Conservation (phyloP, 129 eudicot species). For the Escallonia rubra region DNA sequence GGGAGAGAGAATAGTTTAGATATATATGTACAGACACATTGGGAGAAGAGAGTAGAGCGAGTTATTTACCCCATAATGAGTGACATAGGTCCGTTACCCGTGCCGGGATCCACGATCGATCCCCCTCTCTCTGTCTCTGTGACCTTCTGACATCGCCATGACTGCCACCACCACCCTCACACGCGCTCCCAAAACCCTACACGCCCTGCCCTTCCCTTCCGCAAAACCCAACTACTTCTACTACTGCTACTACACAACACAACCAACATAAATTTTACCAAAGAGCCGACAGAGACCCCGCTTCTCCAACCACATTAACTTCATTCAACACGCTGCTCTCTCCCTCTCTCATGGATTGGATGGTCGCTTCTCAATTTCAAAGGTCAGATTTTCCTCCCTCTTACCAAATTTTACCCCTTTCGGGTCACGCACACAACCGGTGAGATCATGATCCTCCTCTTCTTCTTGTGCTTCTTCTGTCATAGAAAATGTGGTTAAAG, state of each 20-base stretch:
- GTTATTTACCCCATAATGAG: no score
- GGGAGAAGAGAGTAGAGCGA: no score
- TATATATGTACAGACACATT: no score
- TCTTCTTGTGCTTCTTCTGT: background rate
- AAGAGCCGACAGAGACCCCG: background rate
- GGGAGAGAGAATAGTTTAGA: background rate
- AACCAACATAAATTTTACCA: constrained; percentile 3
- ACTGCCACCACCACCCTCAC: constrained; percentile 12
- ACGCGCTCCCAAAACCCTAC: constrained; percentile 3
- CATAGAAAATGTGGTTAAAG: no score
- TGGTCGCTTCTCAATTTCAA: constrained; percentile 8
- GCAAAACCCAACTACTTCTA: constrained; percentile 8
- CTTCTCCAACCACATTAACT: background rate
- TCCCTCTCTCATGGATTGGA: constrained; percentile 10
- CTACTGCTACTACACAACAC: constrained; percentile 12
- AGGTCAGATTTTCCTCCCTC: background rate
- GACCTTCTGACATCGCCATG: background rate
- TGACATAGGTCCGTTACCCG: constrained; percentile 19
- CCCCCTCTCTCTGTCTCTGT: background rate
- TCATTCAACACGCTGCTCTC: background rate
- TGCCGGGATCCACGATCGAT: constrained; percentile 40
- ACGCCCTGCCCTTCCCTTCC: constrained; percentile 10
- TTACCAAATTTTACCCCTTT: background rate
- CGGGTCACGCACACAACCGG: no score
- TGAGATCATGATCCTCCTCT: background rate